Percentiles rank a stretch among this genome's conserved stretches.
Evolutionary conservation across 148 eudicot species (phyloP).

Genomic region (Arctostaphylos glauca): DNA sequence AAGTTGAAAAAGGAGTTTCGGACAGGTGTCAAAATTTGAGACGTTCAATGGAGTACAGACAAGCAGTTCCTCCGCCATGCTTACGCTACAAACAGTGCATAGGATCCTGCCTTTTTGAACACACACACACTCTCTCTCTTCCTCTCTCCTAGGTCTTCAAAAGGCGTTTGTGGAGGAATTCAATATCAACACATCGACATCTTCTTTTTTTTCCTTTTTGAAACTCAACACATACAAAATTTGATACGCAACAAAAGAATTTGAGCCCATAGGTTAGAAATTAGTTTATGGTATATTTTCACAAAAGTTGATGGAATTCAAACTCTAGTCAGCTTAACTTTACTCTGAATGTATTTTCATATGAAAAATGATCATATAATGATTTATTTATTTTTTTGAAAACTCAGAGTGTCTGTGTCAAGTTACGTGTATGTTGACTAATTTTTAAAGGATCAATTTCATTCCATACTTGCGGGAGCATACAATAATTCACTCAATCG

Average conservation of each 20-base stretch:
- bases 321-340: too few species aligned
- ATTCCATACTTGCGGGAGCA: too few species aligned
- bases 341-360: too few species aligned
- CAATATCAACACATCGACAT: neutral
- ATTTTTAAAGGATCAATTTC: too few species aligned
- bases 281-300: too few species aligned
- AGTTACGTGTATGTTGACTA: too few species aligned
- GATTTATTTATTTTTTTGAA: too few species aligned
- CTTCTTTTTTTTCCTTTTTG: neutral
- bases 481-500: too few species aligned
- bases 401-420: too few species aligned
- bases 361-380: too few species aligned
- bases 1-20: constrained; percentile 1
- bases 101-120: constrained; percentile 33
- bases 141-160: neutral
- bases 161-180: neutral
- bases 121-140: neutral
- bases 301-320: neutral
- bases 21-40: constrained; percentile 26
- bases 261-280: neutral
- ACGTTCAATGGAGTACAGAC: constrained; percentile 13
- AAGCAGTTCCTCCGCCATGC: constrained; percentile 15
- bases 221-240: neutral
- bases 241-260: neutral
- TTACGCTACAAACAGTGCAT: constrained; percentile 40